These are phyloP conservation scores for Samsoniella hepiali DNA, from an alignment of 2,329 filamentous ascomycete genomes.

Conservation along the genomic window DNA sequence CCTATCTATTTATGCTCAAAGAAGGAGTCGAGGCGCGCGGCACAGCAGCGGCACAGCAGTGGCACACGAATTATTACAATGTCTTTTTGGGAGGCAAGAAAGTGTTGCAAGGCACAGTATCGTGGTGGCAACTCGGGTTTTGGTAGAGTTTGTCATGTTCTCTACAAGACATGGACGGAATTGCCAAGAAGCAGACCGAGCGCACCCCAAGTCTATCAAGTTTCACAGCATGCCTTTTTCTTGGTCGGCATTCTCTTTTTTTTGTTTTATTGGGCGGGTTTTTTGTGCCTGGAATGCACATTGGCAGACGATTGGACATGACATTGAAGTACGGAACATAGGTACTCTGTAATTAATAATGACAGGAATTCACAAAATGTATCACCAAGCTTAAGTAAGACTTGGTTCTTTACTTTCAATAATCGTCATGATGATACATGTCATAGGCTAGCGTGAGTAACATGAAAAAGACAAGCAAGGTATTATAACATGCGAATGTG, in stretches of 20 bases:
- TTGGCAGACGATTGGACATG: conserved; percentile 8
- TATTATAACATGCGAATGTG: not conserved
- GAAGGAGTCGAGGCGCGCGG: conserved; percentile 6
- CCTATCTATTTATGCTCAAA: not conserved
- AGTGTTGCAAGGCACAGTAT: not conserved
- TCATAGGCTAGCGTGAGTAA: too few species aligned
- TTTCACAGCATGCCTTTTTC: conserved; percentile 1
- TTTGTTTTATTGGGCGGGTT: not conserved
- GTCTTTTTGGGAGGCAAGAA: not conserved
- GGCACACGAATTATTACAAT: not conserved
- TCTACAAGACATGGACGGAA: not conserved
- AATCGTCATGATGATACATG: too few species aligned
- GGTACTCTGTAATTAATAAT: conserved; percentile 18
- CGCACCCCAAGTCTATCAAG: not conserved
- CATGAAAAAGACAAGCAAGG: too few species aligned
- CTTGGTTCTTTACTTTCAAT: too few species aligned
- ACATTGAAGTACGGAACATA: conserved; percentile 10
- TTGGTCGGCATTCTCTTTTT: not conserved
- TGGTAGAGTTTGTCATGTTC: not conserved
- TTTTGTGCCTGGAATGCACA: not conserved
- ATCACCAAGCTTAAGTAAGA: not conserved
- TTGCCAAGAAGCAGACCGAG: not conserved
- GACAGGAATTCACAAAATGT: conserved; percentile 5
- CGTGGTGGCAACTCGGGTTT: not conserved
- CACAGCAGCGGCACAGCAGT: not conserved